phyloP scores from a whole-genome alignment of 192 early-diverging fungal genomes.

The Ambispora gerdemannii region DNA sequence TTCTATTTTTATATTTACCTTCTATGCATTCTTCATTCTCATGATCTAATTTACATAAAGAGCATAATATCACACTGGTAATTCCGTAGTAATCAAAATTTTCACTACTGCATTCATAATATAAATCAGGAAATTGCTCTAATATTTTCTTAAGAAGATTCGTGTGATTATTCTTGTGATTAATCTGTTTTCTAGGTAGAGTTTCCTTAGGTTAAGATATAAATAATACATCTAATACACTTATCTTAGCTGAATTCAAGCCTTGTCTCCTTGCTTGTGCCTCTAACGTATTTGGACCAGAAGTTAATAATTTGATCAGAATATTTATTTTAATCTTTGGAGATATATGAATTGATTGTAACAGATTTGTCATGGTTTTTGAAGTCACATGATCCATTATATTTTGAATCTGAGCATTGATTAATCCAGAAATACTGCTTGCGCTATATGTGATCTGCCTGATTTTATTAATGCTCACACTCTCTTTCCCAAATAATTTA shows the following conservation, averaged over 20 bases:
- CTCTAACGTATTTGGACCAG: no score
- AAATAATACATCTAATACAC: no score
- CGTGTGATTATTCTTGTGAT: background rate
- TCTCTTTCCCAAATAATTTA: background rate
- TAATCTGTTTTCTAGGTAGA: no score
- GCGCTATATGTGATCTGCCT: conserved; percentile 4
- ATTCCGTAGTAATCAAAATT: no score
- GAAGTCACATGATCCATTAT: conserved; percentile 1
- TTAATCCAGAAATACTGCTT: background rate
- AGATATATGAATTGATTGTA: no score
- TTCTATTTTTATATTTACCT: no score
- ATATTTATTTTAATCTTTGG: background rate
- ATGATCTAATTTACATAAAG: no score
- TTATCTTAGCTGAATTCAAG: no score
- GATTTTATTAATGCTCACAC: conserved; percentile 20
- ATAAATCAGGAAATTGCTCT: background rate
- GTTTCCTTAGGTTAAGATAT: no score
- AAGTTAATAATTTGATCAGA: background rate
- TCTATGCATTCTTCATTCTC: no score
- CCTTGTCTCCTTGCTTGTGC: background rate
- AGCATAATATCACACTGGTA: no score
- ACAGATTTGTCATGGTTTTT: no score
- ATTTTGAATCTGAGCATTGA: background rate
- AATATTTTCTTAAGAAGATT: background rate
- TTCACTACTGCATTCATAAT: background rate